phyloP scores from a whole-genome alignment of 805 yeast genomes.

The Maudiozyma pseudohumilis region DNA sequence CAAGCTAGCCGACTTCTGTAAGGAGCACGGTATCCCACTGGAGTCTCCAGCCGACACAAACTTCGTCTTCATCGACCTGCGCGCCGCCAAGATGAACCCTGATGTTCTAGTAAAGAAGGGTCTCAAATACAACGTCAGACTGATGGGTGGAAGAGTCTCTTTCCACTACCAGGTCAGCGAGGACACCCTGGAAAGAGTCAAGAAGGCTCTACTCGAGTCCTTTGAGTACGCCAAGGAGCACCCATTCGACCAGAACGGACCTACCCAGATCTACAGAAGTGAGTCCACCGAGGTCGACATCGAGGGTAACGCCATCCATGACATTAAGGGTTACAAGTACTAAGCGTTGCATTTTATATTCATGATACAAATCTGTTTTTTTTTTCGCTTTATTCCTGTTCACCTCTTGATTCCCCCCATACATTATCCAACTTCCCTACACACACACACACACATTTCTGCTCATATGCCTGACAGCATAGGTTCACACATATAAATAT shows the following conservation, averaged over 20 bases:
- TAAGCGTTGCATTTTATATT: no score
- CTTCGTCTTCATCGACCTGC: conserved; percentile 67
- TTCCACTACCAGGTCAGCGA: conserved; percentile 62
- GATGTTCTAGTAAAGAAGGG: conserved; percentile 44
- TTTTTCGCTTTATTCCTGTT: neutral
- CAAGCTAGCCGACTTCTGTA: conserved; percentile 44
- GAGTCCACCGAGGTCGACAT: conserved; percentile 29
- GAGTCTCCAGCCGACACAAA: conserved; percentile 77
- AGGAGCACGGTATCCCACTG: conserved; percentile 42
- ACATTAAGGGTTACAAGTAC: conserved; percentile 27
- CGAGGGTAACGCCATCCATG: conserved; percentile 23
- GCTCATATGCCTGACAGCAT: no score
- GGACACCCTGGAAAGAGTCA: conserved; percentile 47
- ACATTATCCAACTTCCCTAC: no score
- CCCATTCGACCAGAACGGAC: conserved; percentile 43
- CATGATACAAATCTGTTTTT: no score
- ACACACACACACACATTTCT: no score
- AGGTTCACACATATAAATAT: no score
- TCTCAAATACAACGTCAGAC: conserved; percentile 47
- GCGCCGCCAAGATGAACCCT: conserved; percentile 45
- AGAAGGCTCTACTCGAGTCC: conserved; percentile 48
- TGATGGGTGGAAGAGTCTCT: conserved; percentile 68
- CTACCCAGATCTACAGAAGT: conserved; percentile 38
- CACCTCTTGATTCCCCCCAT: neutral
- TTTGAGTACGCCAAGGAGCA: conserved; percentile 41